Percentiles rank a stretch among this genome's conserved stretches.
Conservation (phyloP, 2,329 filamentous ascomycete species). For the Huntiella bhutanensis region DNA sequence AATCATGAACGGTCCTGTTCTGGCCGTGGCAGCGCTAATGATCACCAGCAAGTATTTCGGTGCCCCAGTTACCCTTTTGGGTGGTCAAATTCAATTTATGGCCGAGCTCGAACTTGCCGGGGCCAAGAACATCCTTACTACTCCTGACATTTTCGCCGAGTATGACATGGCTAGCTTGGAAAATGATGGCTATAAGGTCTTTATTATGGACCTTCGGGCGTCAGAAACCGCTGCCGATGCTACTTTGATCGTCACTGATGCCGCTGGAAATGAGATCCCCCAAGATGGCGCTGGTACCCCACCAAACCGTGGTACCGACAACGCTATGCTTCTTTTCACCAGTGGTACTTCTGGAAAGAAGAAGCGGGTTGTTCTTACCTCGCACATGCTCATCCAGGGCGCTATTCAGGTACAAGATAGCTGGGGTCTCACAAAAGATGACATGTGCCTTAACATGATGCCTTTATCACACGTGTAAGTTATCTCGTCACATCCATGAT, state of each 20-base stretch:
- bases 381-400: slow-evolving; percentile 30
- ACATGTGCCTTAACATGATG: slow-evolving; percentile 41
- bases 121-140: slow-evolving; percentile 28
- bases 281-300: slow-evolving; percentile 5
- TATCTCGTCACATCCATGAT: neutral
- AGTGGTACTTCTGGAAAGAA: slow-evolving; percentile 40
- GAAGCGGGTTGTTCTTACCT: slow-evolving; percentile 35
- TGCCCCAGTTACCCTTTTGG: slow-evolving; percentile 31
- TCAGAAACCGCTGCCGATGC: slow-evolving; percentile 19
- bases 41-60: slow-evolving; percentile 30
- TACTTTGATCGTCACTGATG: slow-evolving; percentile 13
- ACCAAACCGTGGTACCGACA: slow-evolving; percentile 27
- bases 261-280: slow-evolving; percentile 9
- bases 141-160: slow-evolving; percentile 21
- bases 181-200: slow-evolving; percentile 19
- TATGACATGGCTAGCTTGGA: slow-evolving; percentile 18
- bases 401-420: slow-evolving; percentile 33
- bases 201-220: slow-evolving; percentile 21
- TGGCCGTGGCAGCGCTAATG: slow-evolving; percentile 31
- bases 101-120: slow-evolving; percentile 29
- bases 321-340: slow-evolving; percentile 34
- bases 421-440: slow-evolving; percentile 27
- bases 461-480: slow-evolving; percentile 36
- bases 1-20: slow-evolving; percentile 32
- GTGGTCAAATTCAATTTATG: slow-evolving; percentile 29